Evolutionary conservation across 345 rosid genomes (phyloP).

Genomic region (Triadica sebifera): DNA sequence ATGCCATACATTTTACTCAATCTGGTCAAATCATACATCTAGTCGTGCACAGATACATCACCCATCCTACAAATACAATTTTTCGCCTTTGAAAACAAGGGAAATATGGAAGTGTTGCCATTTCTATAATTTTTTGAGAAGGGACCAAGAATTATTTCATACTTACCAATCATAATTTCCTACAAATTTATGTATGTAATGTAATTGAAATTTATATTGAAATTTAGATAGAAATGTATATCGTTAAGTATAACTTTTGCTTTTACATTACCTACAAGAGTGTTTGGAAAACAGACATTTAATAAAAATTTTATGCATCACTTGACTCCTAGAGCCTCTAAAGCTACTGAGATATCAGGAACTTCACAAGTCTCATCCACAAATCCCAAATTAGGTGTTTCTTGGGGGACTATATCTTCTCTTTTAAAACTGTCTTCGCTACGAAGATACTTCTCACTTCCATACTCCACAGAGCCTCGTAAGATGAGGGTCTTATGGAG

Average conservation of each 20-base stretch:
- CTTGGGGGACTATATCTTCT: conserved; percentile 50
- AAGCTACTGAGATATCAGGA: conserved; percentile 45
- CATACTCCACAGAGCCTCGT: conserved; percentile 50
- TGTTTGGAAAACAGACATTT: conserved; percentile 3
- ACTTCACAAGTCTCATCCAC: conserved; percentile 41
- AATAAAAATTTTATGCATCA: conserved; percentile 21
- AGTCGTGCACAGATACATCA: not conserved
- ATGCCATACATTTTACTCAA: not conserved
- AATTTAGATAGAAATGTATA: conserved; percentile 11
- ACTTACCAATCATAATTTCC: not conserved
- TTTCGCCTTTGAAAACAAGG: not conserved
- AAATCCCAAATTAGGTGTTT: conserved; percentile 44
- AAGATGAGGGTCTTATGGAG: conserved; percentile 66
- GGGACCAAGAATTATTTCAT: not conserved
- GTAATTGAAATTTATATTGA: conserved; percentile 2
- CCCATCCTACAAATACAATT: not conserved
- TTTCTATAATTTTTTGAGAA: not conserved
- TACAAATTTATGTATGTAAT: conserved; percentile 5
- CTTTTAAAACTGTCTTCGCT: conserved; percentile 57
- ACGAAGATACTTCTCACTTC: conserved; percentile 60
- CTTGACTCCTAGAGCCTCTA: conserved; percentile 48
- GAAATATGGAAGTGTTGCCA: not conserved
- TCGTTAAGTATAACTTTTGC: conserved; percentile 13
- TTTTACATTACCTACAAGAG: conserved; percentile 7
- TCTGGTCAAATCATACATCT: not conserved